phyloP scores from a whole-genome alignment of 495 filamentous ascomycete genomes.

The Chlorociboria aeruginascens region DNA sequence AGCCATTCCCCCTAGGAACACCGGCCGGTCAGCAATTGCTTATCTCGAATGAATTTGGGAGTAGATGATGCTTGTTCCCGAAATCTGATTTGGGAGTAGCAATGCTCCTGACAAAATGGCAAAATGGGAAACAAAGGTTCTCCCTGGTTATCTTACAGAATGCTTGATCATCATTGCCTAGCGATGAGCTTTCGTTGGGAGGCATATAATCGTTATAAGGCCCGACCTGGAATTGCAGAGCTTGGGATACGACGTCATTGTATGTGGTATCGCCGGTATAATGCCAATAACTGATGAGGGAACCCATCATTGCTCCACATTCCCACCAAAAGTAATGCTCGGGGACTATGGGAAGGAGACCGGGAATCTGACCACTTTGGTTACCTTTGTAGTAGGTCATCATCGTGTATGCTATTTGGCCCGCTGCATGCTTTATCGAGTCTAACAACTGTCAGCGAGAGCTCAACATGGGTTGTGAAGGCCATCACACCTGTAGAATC shows the following conservation, averaged over 20 bases:
- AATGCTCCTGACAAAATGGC: too few species aligned
- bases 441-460: slow-evolving; percentile 20
- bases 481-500: too few species aligned
- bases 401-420: slow-evolving; percentile 46
- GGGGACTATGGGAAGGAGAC: slow-evolving; percentile 5
- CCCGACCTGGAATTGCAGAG: slow-evolving; percentile 56
- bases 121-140: too few species aligned
- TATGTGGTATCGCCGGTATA: slow-evolving; percentile 57
- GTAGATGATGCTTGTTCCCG: too few species aligned
- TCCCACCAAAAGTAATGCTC: slow-evolving; percentile 55
- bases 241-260: slow-evolving; percentile 46
- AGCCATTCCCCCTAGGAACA: slow-evolving; percentile 22
- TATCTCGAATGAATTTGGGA: too few species aligned
- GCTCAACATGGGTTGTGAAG: too few species aligned
- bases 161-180: slow-evolving; percentile 45
- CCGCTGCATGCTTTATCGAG: slow-evolving; percentile 48
- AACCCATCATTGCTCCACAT: slow-evolving; percentile 58
- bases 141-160: slow-evolving; percentile 60
- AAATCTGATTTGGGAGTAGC: too few species aligned
- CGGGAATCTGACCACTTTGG: slow-evolving; percentile 9
- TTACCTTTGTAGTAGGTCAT: slow-evolving; percentile 53
- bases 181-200: slow-evolving; percentile 23
- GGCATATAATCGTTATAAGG: slow-evolving; percentile 52
- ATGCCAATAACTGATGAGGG: slow-evolving; percentile 63
- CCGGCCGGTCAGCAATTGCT: too few species aligned